Conservation (phyloP, 192 early-diverging fungal genomes). For the Anaeromyces robustus region DNA sequence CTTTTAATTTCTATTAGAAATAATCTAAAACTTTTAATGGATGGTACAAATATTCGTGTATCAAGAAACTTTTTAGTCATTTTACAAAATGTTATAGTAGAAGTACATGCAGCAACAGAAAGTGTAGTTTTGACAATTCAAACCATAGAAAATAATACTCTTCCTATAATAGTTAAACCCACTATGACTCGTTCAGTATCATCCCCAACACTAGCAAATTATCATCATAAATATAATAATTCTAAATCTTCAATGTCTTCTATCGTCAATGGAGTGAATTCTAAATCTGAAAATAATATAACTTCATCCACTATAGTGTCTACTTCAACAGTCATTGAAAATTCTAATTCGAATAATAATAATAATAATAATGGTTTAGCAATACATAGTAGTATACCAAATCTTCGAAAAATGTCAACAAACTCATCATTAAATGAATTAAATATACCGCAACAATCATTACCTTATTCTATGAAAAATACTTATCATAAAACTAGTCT, state of each 20-base stretch:
- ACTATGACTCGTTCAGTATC: neutral
- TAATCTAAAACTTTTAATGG: neutral
- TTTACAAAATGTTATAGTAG: neutral
- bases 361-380: too few relatives aligned
- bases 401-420: neutral
- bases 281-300: neutral
- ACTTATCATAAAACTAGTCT: neutral
- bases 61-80: neutral
- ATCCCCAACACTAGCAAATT: neutral
- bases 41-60: neutral
- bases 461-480: neutral
- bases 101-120: neutral
- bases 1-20: neutral
- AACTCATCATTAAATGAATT: neutral
- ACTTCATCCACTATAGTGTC: neutral
- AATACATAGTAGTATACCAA: too few relatives aligned
- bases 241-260: neutral
- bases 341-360: neutral
- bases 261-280: neutral
- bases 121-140: neutral
- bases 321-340: neutral
- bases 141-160: neutral
- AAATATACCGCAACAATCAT: neutral
- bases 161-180: neutral
- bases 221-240: neutral